phyloP scores from a whole-genome alignment of 2,329 filamentous ascomycete species.

The Fusarium sp. region DNA sequence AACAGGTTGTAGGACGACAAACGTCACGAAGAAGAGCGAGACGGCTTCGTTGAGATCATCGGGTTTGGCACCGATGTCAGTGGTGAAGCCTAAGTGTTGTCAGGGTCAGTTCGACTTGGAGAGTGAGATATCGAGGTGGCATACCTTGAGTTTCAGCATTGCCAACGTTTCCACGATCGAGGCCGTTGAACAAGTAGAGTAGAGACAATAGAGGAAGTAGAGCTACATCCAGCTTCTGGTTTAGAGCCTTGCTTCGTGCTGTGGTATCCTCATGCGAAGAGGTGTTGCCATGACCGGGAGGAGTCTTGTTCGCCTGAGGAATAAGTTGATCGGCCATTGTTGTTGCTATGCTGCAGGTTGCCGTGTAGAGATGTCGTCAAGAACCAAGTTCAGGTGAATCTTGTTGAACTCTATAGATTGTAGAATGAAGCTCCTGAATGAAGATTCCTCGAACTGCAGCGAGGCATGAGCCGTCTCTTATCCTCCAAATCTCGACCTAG shows the following conservation, averaged over 20 bases:
- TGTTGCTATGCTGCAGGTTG: constrained; percentile 2
- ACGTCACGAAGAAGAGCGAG: constrained; percentile 45
- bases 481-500: constrained; percentile 12
- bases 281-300: constrained; percentile 6
- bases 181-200: constrained; percentile 55
- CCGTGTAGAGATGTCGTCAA: background rate
- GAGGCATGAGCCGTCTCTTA: background rate
- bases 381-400: background rate
- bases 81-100: constrained; percentile 37
- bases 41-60: constrained; percentile 45
- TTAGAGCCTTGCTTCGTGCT: constrained; percentile 39
- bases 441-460: background rate
- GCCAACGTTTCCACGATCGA: constrained; percentile 55
- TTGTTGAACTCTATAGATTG: background rate
- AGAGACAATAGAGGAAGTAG: constrained; percentile 54
- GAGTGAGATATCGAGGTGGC: background rate
- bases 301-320: constrained; percentile 14
- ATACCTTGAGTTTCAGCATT: constrained; percentile 54
- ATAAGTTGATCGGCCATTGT: constrained; percentile 16
- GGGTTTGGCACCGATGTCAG: constrained; percentile 41
- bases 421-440: background rate
- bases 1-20: constrained; percentile 41
- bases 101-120: background rate
- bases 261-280: constrained; percentile 7
- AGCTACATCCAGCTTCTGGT: constrained; percentile 51